phyloP scores from a whole-genome alignment of 2,329 filamentous ascomycete species.

The Leptoxyphium fumago region DNA sequence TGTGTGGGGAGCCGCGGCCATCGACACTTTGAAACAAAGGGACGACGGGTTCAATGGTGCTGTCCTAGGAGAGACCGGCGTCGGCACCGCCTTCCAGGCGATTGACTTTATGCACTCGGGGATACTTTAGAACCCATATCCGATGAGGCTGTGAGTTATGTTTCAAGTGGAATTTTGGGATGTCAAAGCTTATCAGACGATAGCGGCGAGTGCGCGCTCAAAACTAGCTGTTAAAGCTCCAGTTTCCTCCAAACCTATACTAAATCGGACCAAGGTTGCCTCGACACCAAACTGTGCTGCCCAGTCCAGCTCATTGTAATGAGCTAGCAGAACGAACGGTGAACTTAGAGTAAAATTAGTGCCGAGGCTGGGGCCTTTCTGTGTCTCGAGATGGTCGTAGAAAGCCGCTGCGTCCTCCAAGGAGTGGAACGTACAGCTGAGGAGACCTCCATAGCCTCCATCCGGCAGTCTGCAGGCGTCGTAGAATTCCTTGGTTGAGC shows the following conservation, averaged over 20 bases:
- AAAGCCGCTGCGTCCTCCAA: conserved; percentile 61
- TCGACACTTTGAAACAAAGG: no score
- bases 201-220: conserved; percentile 51
- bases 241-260: conserved; percentile 75
- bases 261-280: conserved; percentile 65
- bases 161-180: background rate
- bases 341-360: conserved; percentile 91
- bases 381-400: conserved; percentile 71
- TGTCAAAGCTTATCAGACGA: conserved; percentile 8
- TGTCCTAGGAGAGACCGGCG: background rate
- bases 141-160: no score
- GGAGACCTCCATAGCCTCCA: conserved; percentile 78
- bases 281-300: conserved; percentile 69
- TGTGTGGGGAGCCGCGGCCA: no score
- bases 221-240: conserved; percentile 50
- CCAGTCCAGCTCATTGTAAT: conserved; percentile 90
- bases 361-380: conserved; percentile 86
- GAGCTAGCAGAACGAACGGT: conserved; percentile 81
- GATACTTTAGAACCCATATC: no score
- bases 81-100: conserved; percentile 1
- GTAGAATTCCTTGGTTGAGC: conserved; percentile 54
- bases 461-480: conserved; percentile 58
- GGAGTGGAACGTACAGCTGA: conserved; percentile 68
- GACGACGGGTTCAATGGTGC: no score
- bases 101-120: background rate